Conservation (phyloP, 2,329 filamentous ascomycete genomes). For the Dothistroma septosporum region DNA sequence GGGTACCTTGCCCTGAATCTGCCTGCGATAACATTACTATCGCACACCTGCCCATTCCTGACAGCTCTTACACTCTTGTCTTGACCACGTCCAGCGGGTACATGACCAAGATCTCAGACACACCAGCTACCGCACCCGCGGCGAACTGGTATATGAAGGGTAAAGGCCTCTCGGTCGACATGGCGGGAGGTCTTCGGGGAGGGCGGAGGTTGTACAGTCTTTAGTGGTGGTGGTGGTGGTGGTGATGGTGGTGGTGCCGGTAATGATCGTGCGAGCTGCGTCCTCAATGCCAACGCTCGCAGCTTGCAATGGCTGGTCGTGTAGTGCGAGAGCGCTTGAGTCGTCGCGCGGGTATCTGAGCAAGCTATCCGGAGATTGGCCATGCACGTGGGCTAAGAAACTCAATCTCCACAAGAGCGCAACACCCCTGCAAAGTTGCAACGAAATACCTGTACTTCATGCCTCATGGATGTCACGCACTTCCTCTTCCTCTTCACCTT, state of each 20-base stretch:
- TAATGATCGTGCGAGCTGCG: not conserved
- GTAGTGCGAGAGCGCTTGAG: not conserved
- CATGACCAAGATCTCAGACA: conserved; percentile 74
- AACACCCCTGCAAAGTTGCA: no score
- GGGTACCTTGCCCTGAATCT: conserved; percentile 55
- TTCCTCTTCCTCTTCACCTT: no score
- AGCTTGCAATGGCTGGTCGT: not conserved
- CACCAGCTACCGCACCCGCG: conserved; percentile 93
- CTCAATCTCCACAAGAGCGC: no score
- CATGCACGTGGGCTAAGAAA: no score
- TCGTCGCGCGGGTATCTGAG: not conserved
- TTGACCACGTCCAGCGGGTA: conserved; percentile 98
- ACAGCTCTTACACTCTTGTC: conserved; percentile 74
- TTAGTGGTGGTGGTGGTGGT: not conserved
- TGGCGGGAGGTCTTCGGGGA: conserved; percentile 25
- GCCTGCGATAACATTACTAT: conserved; percentile 27
- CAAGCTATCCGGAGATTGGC: no score
- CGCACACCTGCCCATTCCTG: not conserved
- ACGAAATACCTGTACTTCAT: no score
- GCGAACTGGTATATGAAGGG: conserved; percentile 94
- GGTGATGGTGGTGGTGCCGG: no score
- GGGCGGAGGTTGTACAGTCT: conserved; percentile 17
- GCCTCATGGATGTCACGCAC: no score
- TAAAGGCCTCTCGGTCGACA: conserved; percentile 65
- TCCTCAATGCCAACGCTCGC: not conserved